These are phyloP conservation scores for Babesia sp. DNA, from an alignment of 169 alveolate species.

Conservation along the genomic window DNA sequence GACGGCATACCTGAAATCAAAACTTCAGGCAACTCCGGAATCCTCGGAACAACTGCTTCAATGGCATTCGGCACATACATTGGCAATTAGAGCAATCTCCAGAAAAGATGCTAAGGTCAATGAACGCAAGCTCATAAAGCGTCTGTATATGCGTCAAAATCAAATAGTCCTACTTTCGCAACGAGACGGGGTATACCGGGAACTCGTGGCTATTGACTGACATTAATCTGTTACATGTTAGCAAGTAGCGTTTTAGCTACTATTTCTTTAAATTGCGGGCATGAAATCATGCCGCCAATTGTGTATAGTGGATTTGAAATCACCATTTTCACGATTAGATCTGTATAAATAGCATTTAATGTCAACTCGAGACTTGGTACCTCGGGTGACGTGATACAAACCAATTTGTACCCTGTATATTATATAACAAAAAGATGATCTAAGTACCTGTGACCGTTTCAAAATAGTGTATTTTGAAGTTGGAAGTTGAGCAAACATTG, in stretches of 20 bases:
- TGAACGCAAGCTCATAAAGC: constrained; percentile 41
- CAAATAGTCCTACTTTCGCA: constrained; percentile 33
- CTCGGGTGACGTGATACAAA: constrained; percentile 62
- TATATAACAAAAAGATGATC: background rate
- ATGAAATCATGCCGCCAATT: constrained; percentile 31
- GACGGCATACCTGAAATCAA: constrained; percentile 21
- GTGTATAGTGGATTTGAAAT: constrained; percentile 48
- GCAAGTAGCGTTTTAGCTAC: constrained; percentile 43
- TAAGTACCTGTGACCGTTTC: constrained; percentile 56
- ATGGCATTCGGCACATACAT: constrained; percentile 13
- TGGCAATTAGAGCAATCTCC: constrained; percentile 9
- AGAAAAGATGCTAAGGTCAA: constrained; percentile 40
- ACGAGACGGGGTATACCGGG: constrained; percentile 46
- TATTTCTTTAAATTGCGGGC: constrained; percentile 40
- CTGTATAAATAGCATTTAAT: constrained; percentile 52
- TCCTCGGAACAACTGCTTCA: background rate
- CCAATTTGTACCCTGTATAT: constrained; percentile 58
- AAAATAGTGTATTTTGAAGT: constrained; percentile 58
- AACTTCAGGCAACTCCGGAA: background rate
- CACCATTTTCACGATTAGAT: constrained; percentile 42
- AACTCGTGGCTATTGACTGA: constrained; percentile 33
- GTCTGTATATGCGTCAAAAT: constrained; percentile 19
- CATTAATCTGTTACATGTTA: background rate
- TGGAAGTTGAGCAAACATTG: constrained; percentile 56
- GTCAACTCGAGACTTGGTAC: constrained; percentile 45